Percentiles rank a stretch among this genome's conserved stretches.
Conservation (phyloP, 148 eudicot species). For the Camellia japonica region DNA sequence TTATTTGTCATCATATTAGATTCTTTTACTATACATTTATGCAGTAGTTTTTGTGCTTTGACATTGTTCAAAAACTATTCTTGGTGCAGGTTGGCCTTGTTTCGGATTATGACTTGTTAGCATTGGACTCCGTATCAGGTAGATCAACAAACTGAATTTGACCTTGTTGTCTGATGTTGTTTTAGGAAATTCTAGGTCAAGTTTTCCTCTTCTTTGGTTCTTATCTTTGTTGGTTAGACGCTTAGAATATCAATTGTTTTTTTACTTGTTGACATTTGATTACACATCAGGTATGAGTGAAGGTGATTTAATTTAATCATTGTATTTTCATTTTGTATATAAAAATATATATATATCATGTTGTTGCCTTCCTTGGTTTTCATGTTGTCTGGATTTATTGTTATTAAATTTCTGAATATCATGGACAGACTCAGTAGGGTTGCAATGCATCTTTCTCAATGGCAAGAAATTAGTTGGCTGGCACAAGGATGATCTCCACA, state of each 20-base stretch:
- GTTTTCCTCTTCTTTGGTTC: not conserved
- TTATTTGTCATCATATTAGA: not conserved
- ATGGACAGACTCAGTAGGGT: not conserved
- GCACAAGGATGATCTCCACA: not conserved
- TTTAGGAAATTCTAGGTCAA: not conserved
- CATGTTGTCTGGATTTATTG: not conserved
- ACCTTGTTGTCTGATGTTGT: constrained; percentile 6
- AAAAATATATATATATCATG: not conserved
- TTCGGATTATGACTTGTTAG: constrained; percentile 89
- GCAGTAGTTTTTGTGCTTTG: not conserved
- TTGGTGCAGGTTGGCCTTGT: constrained; percentile 85
- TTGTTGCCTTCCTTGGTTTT: not conserved
- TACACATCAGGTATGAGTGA: not conserved
- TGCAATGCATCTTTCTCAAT: not conserved
- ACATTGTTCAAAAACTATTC: constrained; percentile 2
- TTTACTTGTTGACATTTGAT: not conserved
- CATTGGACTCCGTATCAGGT: constrained; percentile 91
- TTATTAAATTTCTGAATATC: not conserved
- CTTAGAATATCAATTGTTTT: not conserved
- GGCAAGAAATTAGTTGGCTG: not conserved
- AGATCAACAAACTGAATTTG: constrained; percentile 1
- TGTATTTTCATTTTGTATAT: not conserved
- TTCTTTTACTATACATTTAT: not conserved
- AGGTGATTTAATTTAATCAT: not conserved
- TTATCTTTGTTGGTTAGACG: not conserved